Conservation (phyloP, 1,284 basidiomycete genomes). For the Lentinula novae-zelandiae region DNA sequence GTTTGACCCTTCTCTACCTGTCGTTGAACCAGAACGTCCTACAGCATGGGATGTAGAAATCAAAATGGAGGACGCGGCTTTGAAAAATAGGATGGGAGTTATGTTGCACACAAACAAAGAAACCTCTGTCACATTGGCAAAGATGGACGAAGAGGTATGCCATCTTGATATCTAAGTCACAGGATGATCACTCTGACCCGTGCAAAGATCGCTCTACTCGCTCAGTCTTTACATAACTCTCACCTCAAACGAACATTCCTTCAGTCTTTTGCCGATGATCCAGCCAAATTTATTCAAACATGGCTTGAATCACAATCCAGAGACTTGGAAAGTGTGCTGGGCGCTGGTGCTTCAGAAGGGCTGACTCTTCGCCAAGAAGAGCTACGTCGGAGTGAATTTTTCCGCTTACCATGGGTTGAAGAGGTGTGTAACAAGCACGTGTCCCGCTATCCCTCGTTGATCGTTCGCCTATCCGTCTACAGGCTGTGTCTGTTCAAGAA, state of each 20-base stretch:
- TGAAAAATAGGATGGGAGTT: slow-evolving; percentile 80
- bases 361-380: slow-evolving; percentile 83
- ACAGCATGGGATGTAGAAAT: slow-evolving; percentile 86
- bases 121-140: slow-evolving; percentile 62
- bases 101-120: slow-evolving; percentile 71
- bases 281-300: slow-evolving; percentile 79
- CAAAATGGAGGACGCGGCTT: slow-evolving; percentile 78
- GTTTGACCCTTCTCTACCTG: slow-evolving; percentile 53
- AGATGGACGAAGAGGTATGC: slow-evolving; percentile 83
- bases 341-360: slow-evolving; percentile 81
- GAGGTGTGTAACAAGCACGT: slow-evolving; percentile 33
- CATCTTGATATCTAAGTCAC: slow-evolving; percentile 9
- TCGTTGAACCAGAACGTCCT: slow-evolving; percentile 50
- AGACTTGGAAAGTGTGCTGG: slow-evolving; percentile 87
- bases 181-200: background rate
- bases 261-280: slow-evolving; percentile 77
- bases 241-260: slow-evolving; percentile 88
- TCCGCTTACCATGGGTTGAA: slow-evolving; percentile 86
- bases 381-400: slow-evolving; percentile 84
- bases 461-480: slow-evolving; percentile 6
- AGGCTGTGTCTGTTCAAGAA: slow-evolving; percentile 45
- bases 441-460: background rate
- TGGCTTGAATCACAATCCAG: slow-evolving; percentile 91
- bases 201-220: slow-evolving; percentile 65
- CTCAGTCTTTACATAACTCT: slow-evolving; percentile 82